These are phyloP conservation scores for Dioscorea alata DNA, from an alignment of 106 monocot species.

Conservation along the genomic window DNA sequence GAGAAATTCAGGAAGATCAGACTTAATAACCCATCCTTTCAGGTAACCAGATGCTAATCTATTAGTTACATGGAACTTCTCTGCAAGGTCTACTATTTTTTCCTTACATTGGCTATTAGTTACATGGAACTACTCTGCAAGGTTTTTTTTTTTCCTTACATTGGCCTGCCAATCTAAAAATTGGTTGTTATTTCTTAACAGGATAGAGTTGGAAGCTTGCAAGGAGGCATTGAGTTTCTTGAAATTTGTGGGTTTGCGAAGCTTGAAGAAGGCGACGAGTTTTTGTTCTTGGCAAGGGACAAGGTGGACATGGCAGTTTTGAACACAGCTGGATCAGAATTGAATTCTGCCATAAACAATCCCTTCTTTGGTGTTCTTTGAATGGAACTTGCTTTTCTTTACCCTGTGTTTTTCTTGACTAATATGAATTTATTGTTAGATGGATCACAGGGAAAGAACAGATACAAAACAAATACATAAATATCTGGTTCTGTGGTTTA, in stretches of 20 bases:
- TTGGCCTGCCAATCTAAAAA: too few relatives aligned
- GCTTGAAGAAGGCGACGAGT: slow-evolving; percentile 50
- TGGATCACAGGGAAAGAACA: too few relatives aligned
- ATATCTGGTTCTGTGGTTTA: too few relatives aligned
- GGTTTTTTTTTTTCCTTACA: too few relatives aligned
- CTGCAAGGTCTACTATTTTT: too few relatives aligned
- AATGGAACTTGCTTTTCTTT: slow-evolving; percentile 1
- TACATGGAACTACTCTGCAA: too few relatives aligned
- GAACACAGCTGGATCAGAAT: slow-evolving; percentile 75
- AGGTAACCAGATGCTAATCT: slow-evolving; percentile 28
- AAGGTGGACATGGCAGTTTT: slow-evolving; percentile 76
- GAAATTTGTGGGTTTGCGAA: slow-evolving; percentile 88
- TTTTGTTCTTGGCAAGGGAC: slow-evolving; percentile 61
- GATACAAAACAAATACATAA: too few relatives aligned
- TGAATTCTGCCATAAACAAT: slow-evolving; percentile 83
- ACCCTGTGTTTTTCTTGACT: too few relatives aligned
- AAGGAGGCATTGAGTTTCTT: slow-evolving; percentile 75
- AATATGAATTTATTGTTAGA: too few relatives aligned
- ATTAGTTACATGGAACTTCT: too few relatives aligned
- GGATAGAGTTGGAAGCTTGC: slow-evolving; percentile 79
- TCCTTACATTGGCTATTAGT: too few relatives aligned
- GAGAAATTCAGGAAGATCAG: slow-evolving; percentile 94
- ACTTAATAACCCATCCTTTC: slow-evolving; percentile 70
- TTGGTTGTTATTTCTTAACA: too few relatives aligned
- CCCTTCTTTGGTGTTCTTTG: slow-evolving; percentile 97